Conservation (phyloP, 1,284 basidiomycete species). For the Inonotus hispidus region DNA sequence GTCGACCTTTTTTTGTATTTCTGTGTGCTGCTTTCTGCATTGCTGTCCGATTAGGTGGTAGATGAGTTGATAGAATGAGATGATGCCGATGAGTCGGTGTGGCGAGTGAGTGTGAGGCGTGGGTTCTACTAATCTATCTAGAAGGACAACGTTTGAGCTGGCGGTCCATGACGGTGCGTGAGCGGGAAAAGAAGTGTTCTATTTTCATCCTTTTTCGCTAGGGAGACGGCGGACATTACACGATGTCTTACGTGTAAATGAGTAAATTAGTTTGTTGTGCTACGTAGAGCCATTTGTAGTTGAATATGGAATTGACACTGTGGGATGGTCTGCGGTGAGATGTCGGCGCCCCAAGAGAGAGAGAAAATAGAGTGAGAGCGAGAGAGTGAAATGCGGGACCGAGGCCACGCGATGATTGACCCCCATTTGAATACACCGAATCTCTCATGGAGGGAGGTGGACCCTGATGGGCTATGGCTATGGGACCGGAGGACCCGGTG, state of each 20-base stretch:
- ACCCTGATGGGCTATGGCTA: neutral
- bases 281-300: neutral
- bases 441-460: neutral
- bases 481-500: neutral
- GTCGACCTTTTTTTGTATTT: neutral
- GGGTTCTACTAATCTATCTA: neutral
- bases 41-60: neutral
- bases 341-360: constrained; percentile 5
- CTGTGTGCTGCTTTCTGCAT: neutral
- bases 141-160: constrained; percentile 2
- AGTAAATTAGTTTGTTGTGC: neutral
- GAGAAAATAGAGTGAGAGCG: too few species aligned
- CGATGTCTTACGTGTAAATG: neutral
- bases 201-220: too few species aligned
- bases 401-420: neutral
- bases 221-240: too few species aligned
- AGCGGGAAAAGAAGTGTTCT: neutral
- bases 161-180: neutral
- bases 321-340: neutral
- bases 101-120: constrained; percentile 3
- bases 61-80: neutral
- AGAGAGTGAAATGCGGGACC: too few species aligned
- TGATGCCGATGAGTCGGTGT: neutral
- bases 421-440: neutral
- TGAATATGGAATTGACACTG: neutral